phyloP scores from a whole-genome alignment of 164 flowering plant species.

The Piper betle region DNA sequence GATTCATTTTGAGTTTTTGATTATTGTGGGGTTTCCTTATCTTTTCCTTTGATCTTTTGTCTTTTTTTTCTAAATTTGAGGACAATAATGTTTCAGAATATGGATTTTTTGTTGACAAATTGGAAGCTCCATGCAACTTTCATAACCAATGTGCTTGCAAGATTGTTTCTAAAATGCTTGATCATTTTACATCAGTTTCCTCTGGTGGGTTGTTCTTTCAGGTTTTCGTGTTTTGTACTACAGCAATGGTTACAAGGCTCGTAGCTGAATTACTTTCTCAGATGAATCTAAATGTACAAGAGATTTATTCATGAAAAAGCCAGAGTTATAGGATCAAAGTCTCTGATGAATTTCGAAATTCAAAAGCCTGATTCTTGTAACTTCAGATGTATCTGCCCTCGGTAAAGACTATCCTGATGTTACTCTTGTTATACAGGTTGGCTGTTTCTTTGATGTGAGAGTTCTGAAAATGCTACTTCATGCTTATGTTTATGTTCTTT shows the following conservation, averaged over 20 bases:
- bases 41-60: background rate
- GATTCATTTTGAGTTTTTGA: background rate
- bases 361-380: constrained; percentile 89
- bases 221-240: constrained; percentile 96
- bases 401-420: constrained; percentile 99
- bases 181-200: background rate
- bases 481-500: background rate
- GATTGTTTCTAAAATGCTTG: background rate
- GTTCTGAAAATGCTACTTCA: background rate
- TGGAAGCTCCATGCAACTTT: background rate
- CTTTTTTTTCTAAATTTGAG: no score
- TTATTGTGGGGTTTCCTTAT: background rate
- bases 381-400: constrained; percentile 99
- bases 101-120: background rate
- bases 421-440: constrained; percentile 91
- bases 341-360: constrained; percentile 96
- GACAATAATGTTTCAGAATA: no score
- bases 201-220: constrained; percentile 8
- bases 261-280: constrained; percentile 76
- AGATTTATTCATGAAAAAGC: constrained; percentile 89
- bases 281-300: constrained; percentile 78
- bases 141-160: background rate
- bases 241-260: constrained; percentile 90
- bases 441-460: background rate
- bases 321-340: constrained; percentile 87